Evolutionary conservation across 371 early-diverging fungal species (phyloP).

Genomic region (Coemansia sp.): DNA sequence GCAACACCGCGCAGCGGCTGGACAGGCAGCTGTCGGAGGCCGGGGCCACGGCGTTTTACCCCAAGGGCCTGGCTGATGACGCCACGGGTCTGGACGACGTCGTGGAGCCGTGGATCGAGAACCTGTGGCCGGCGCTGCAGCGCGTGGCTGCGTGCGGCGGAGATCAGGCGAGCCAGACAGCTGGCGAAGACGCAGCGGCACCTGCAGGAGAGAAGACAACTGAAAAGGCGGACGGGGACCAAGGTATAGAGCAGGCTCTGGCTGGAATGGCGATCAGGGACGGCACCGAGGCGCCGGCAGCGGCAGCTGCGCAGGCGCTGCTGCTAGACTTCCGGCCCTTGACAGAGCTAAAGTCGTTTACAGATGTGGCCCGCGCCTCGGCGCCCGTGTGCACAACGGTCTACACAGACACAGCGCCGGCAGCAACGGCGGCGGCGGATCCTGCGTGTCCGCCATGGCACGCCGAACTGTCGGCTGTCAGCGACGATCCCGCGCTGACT

Average conservation of each 20-base stretch:
- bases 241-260: not conserved
- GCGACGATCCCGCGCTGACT: conserved; percentile 9
- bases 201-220: not conserved
- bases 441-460: conserved; percentile 35
- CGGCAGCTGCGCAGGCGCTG: conserved; percentile 15
- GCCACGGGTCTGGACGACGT: conserved; percentile 86
- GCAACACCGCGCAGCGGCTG: conserved; percentile 75
- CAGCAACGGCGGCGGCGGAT: not conserved
- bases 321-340: conserved; percentile 58
- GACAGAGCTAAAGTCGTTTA: conserved; percentile 58
- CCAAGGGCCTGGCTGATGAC: conserved; percentile 85
- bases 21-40: conserved; percentile 72
- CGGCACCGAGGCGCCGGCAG: conserved; percentile 19
- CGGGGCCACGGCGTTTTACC: conserved; percentile 72
- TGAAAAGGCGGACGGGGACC: not conserved
- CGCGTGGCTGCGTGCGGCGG: conserved; percentile 31
- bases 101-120: conserved; percentile 91
- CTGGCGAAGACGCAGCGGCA: not conserved
- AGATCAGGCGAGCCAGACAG: not conserved
- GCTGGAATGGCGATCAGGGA: not conserved
- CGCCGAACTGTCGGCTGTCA: conserved; percentile 18
- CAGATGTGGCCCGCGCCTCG: conserved; percentile 64
- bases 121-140: conserved; percentile 75
- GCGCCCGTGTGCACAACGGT: conserved; percentile 53
- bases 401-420: not conserved